Evolutionary conservation across 305 asterid genomes (phyloP).

Genomic region (Fraxinus sp.): DNA sequence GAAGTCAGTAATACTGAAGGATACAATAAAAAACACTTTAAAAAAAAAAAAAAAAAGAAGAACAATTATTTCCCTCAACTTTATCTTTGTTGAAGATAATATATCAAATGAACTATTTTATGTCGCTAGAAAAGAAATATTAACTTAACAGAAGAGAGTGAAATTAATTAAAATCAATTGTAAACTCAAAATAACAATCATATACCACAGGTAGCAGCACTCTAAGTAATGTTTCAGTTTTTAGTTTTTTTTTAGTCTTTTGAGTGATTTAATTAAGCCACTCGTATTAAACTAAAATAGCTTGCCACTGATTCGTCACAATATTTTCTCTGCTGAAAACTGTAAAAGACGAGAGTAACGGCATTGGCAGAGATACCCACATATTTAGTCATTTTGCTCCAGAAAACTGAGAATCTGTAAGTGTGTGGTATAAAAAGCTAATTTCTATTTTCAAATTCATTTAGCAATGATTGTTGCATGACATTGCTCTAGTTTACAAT

Average conservation of each 20-base stretch:
- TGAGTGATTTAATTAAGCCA: not conserved
- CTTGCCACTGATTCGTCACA: not conserved
- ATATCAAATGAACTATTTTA: not conserved
- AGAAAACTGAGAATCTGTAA: not conserved
- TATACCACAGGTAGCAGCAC: not conserved
- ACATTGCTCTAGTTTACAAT: not conserved
- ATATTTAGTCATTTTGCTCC: not conserved
- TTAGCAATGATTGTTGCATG: not conserved
- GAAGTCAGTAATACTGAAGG: constrained; percentile 7
- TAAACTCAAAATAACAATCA: not conserved
- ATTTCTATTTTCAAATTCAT: constrained; percentile 7
- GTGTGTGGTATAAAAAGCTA: not conserved
- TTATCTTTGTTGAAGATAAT: not conserved
- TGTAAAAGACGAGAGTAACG: not conserved
- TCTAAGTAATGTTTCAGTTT: not conserved
- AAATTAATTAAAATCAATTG: not conserved
- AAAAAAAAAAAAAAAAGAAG: not conserved
- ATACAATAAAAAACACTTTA: not conserved
- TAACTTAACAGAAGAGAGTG: not conserved
- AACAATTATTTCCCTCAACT: not conserved
- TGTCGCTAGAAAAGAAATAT: not conserved
- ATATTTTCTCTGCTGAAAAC: not conserved
- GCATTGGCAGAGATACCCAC: not conserved
- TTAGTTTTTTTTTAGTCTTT: not conserved
- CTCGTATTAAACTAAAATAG: not conserved